phyloP scores from a whole-genome alignment of 140 eudicot genomes.

The Erigeron philadelphicus region DNA sequence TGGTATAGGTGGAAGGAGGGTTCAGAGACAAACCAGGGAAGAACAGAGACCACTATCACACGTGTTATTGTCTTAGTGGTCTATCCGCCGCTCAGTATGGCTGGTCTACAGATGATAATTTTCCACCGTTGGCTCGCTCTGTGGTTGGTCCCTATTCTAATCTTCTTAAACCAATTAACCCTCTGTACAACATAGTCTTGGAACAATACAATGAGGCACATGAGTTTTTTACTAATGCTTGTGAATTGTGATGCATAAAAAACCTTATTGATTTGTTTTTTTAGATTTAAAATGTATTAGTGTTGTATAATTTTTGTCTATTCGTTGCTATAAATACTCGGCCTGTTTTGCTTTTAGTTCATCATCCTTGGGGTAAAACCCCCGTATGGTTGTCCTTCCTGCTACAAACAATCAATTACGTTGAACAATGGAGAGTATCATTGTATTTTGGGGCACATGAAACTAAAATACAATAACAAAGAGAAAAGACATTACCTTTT shows the following conservation, averaged over 20 bases:
- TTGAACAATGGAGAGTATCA: too few relatives aligned
- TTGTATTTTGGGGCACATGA: too few relatives aligned
- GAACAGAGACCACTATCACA: slow-evolving; percentile 71
- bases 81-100: slow-evolving; percentile 64
- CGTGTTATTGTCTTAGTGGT: slow-evolving; percentile 86
- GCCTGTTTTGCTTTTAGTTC: too few relatives aligned
- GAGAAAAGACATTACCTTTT: too few relatives aligned
- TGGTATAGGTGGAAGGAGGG: slow-evolving; percentile 50
- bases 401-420: too few relatives aligned
- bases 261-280: background rate
- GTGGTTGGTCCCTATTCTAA: slow-evolving; percentile 77
- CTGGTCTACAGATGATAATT: slow-evolving; percentile 40
- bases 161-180: slow-evolving; percentile 71
- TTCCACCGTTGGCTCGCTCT: slow-evolving; percentile 55
- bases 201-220: slow-evolving; percentile 63
- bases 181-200: slow-evolving; percentile 56
- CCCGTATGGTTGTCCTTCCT: too few relatives aligned
- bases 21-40: slow-evolving; percentile 98
- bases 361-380: too few relatives aligned
- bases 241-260: slow-evolving; percentile 5
- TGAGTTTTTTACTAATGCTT: slow-evolving; percentile 47
- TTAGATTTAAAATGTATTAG: background rate
- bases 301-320: too few relatives aligned
- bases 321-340: too few relatives aligned
- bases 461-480: too few relatives aligned